phyloP scores from a whole-genome alignment of 2,329 filamentous ascomycete species.

The Albophoma yamanashiensis region DNA sequence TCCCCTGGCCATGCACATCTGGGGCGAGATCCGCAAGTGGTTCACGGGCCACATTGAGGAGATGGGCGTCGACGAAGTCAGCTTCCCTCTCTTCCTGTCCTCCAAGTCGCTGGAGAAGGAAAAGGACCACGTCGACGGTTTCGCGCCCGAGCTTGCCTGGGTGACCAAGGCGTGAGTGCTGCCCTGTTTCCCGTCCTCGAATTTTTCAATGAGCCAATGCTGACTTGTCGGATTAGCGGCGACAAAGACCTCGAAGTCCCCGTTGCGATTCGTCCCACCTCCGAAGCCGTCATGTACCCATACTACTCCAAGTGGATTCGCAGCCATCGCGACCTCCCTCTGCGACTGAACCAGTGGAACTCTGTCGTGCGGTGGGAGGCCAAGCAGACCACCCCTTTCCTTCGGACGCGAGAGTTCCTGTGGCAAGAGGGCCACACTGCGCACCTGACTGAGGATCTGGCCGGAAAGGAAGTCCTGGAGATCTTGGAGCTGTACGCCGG shows the following conservation, averaged over 20 bases:
- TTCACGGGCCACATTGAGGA: slow-evolving; percentile 70
- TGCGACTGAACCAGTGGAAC: slow-evolving; percentile 97
- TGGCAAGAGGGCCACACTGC: slow-evolving; percentile 97
- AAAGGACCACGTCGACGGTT: slow-evolving; percentile 98
- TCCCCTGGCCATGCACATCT: slow-evolving; percentile 55
- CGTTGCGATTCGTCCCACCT: slow-evolving; percentile 57
- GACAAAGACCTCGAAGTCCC: slow-evolving; percentile 84
- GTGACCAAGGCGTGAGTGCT: slow-evolving; percentile 65
- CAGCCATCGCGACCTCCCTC: slow-evolving; percentile 85
- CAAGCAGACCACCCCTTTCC: slow-evolving; percentile 81
- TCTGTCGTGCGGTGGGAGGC: slow-evolving; percentile 90
- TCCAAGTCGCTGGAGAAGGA: slow-evolving; percentile 78
- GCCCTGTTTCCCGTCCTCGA: not conserved
- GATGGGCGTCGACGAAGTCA: slow-evolving; percentile 89
- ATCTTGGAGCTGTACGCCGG: slow-evolving; percentile 89
- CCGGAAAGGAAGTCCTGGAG: slow-evolving; percentile 76
- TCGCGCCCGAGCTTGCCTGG: slow-evolving; percentile 86
- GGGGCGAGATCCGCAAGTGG: slow-evolving; percentile 56
- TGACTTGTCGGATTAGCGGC: slow-evolving; percentile 42
- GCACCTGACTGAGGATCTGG: slow-evolving; percentile 73
- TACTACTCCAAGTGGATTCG: slow-evolving; percentile 97
- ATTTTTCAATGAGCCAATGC: not conserved
- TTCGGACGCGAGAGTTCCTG: slow-evolving; percentile 87
- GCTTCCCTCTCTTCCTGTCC: slow-evolving; percentile 93
- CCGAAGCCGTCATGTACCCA: slow-evolving; percentile 81